Evolutionary conservation across 768 basidiomycete genomes (phyloP), one percentile per base, ranked within the genome.

Genomic region (Neoboletus magnificus): DNA sequence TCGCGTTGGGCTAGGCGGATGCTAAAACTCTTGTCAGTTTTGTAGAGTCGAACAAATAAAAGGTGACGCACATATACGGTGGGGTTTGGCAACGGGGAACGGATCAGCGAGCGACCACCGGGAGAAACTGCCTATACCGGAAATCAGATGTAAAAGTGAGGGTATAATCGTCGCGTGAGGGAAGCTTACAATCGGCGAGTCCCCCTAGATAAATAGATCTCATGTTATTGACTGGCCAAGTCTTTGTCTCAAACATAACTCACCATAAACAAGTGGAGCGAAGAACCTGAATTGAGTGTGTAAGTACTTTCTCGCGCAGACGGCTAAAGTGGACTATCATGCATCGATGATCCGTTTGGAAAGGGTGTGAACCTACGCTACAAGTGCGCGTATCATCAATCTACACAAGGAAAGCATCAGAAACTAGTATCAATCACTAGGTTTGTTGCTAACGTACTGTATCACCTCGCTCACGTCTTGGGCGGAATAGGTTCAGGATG

Each of bases 311-410:
- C 52, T 33, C 29, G 49, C 16, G 20, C 23, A 37, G 56, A 43
- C 1, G 51, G 32, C 61, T 66, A 35, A 23, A 3, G 13, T n/a
- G 48, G 44, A 39, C 11, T 9, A 18, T 45, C 8, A 7, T 33
- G n/a, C 2, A 22, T 42, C 1, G 3, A 15, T 22, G 16, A 35
- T 3, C 18, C 33, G 42, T 12, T 37, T 13, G 4, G 40, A 10
- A 37, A 41, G 5, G 5, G 46, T 13, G 16, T 7, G 27, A 35
- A 46, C 58, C 22, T 56, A 66, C 64, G 12, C 40, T 46, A 6
- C 25, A 33, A 44, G 43, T 32, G 22, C 5, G 54, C 3, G 39
- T 23, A n/a, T 20, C 45, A 27, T 45, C 30, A 16, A 22, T n/a
- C 63, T 66, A 3, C 6, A 12, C 30, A 33, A 43, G n/a, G 35